phyloP scores from a whole-genome alignment of 2,329 filamentous ascomycete species.

The Sclerotiophoma versabilis region DNA sequence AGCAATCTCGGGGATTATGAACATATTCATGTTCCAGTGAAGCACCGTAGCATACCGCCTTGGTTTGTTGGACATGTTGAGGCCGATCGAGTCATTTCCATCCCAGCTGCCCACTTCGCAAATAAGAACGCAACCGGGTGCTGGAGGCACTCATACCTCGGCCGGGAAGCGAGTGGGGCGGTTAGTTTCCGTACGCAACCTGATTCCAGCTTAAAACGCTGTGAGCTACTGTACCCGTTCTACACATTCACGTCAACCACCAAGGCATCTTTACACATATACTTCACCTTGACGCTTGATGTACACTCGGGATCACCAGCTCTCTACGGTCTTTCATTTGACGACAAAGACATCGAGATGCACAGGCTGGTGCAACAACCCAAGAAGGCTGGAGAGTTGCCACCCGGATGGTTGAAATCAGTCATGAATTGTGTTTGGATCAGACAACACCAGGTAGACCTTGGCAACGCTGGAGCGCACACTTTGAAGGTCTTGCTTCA shows the following conservation, averaged over 20 bases:
- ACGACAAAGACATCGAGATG: neutral
- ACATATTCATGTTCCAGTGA: neutral
- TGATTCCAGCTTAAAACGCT: neutral
- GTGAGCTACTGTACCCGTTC: neutral
- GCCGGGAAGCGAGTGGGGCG: neutral
- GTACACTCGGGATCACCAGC: neutral
- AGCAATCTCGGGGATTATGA: neutral
- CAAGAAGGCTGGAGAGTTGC: neutral
- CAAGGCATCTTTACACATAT: neutral
- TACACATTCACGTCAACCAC: neutral
- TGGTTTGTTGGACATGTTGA: neutral
- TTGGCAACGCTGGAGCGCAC: neutral
- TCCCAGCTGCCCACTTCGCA: neutral
- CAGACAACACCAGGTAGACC: neutral
- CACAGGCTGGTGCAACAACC: neutral
- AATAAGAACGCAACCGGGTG: neutral
- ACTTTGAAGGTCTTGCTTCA: neutral
- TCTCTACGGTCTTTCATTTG: neutral
- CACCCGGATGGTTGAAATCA: neutral
- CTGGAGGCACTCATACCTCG: neutral
- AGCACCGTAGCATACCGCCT: neutral
- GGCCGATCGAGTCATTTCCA: neutral
- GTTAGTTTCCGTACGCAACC: neutral
- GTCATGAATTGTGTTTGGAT: constrained; percentile 1
- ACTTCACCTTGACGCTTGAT: neutral